Evolutionary conservation across 257 asterid species (phyloP).

Genomic region (Forsythia suspensa): DNA sequence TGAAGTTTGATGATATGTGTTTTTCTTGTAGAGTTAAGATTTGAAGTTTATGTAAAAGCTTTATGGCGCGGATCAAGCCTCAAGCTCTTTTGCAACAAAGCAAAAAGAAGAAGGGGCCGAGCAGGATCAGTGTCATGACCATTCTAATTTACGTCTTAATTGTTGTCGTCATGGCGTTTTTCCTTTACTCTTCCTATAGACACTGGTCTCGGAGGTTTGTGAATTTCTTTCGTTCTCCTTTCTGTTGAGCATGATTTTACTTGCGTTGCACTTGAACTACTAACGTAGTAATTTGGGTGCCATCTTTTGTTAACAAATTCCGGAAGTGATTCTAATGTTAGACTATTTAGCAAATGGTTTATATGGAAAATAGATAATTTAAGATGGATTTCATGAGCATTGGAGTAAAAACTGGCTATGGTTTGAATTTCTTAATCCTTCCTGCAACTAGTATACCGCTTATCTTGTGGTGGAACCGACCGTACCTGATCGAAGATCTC

Average conservation of each 20-base stretch:
- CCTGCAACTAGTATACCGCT: background rate
- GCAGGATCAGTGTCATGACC: slow-evolving; percentile 37
- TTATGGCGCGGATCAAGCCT: slow-evolving; percentile 64
- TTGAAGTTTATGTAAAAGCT: slow-evolving; percentile 22
- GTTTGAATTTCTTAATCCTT: slow-evolving; percentile 15
- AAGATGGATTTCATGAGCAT: background rate
- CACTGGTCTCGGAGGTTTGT: slow-evolving; percentile 48
- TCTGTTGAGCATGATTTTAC: background rate
- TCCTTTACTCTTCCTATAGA: slow-evolving; percentile 43
- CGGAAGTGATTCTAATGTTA: background rate
- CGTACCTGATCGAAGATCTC: no score
- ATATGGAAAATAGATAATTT: background rate
- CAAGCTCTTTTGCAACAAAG: slow-evolving; percentile 62
- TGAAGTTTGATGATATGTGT: slow-evolving; percentile 17
- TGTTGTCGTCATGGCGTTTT: slow-evolving; percentile 41
- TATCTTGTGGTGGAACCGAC: no score
- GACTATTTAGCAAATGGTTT: background rate
- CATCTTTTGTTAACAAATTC: background rate
- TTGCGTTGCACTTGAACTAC: slow-evolving; percentile 3
- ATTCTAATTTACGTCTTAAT: slow-evolving; percentile 38
- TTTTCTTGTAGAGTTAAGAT: slow-evolving; percentile 32
- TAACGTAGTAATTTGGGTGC: background rate
- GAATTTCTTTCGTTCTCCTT: background rate
- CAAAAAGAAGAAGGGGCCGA: slow-evolving; percentile 56
- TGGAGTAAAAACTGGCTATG: background rate